Base-by-base conservation (phyloP, 352 stramenopile genomes). In the Pythium brachiatum region DNA sequence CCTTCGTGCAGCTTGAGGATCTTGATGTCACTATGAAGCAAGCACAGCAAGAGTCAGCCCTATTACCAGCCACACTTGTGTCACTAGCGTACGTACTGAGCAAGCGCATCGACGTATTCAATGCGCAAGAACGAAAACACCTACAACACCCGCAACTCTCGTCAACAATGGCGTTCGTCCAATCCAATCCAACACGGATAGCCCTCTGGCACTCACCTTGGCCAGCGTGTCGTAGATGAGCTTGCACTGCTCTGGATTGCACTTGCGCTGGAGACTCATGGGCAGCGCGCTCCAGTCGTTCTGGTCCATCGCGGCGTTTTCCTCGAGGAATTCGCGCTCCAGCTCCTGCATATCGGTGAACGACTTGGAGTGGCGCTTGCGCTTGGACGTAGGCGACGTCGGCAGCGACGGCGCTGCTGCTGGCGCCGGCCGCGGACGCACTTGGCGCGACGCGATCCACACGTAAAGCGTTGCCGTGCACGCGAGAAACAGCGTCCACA, bases 381-480 rank as follows among this genome's bases (percentile, higher is more conserved):
- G 77, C 66, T 91, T 94, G 44, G 80, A 88, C n/a, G 73, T 89
- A 0, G 82, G 82, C 27, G 82, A 92, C 23, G 81, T 76, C 34
- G 83, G 81, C 29, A 69, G 48, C 55, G 78, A 75, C 18, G 71
- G 55, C 13, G 63, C 48, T 43, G 74, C 68, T 2, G 68, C 55
- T n/a, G 71, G 60, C 32, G 61, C 62, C 55, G 79, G 80, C 1
- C 83, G 78, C 16, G 85, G 83, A 1, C 85, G 81, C 48, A 92
- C 83, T 57, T 92, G 85, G 12, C 85, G 79, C 21, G 84, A 94
- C 25, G 83, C 80, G 29, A 95, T 81, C 86, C 86, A 95, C 23
- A 91, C 57, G 66, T 92, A 94, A 23, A 95, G 70, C 39, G 72
- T 71, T 9, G 65, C 71, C 15, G 84, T 76, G 23, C 69, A 52